phyloP scores from a whole-genome alignment of 768 basidiomycete species.

The Termitomyces sp. region DNA sequence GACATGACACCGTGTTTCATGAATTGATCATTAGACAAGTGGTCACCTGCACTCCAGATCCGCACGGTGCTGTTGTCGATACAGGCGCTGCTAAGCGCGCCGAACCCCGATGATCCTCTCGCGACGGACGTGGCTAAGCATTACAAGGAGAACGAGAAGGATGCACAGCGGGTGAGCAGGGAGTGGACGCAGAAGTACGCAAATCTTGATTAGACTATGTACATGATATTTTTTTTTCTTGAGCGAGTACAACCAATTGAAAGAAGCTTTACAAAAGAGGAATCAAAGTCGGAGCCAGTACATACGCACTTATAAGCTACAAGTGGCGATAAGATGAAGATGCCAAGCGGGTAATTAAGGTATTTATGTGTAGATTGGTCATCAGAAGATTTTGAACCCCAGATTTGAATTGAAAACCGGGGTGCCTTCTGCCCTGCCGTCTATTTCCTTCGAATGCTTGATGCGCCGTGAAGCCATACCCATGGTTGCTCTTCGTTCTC shows the following conservation, averaged over 20 bases:
- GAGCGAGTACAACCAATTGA: background rate
- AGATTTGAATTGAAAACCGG: slow-evolving; percentile 19
- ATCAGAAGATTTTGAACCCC: slow-evolving; percentile 22
- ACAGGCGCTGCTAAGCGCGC: slow-evolving; percentile 93
- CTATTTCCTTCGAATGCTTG: slow-evolving; percentile 14
- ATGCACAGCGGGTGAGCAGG: slow-evolving; percentile 85
- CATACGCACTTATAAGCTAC: no score
- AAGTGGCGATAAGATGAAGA: slow-evolving; percentile 13
- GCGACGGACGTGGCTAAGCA: slow-evolving; percentile 96
- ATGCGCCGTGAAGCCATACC: slow-evolving; percentile 13
- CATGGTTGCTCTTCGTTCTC: slow-evolving; percentile 9
- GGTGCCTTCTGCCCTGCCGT: slow-evolving; percentile 10
- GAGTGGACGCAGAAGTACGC: slow-evolving; percentile 97
- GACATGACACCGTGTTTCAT: background rate
- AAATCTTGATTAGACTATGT: slow-evolving; percentile 12
- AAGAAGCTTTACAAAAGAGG: slow-evolving; percentile 5
- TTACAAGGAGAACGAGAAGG: slow-evolving; percentile 96
- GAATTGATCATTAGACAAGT: slow-evolving; percentile 95
- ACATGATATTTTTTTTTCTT: background rate
- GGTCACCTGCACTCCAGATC: slow-evolving; percentile 98
- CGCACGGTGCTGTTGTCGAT: slow-evolving; percentile 95
- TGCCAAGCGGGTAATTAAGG: slow-evolving; percentile 14
- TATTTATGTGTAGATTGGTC: slow-evolving; percentile 18
- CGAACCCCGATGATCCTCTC: slow-evolving; percentile 95
- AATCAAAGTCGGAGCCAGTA: background rate